Conservation (phyloP, 2,329 filamentous ascomycete genomes). For the Verticillium zaregamsianum region DNA sequence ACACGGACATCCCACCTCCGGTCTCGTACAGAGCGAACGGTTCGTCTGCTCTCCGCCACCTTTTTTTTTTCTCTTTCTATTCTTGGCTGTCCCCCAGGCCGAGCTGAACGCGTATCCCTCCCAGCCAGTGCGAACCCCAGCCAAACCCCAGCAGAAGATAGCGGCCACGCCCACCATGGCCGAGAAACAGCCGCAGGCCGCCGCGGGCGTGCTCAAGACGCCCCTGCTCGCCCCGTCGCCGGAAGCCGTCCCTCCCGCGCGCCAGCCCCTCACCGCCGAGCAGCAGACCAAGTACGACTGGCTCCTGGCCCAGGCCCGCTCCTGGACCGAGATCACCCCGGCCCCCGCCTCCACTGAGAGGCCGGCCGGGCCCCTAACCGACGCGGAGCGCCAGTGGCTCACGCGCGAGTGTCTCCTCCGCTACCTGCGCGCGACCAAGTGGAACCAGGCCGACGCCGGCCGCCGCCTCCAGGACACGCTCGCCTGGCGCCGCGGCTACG, state of each 20-base stretch:
- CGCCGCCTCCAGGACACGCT: conserved; percentile 79
- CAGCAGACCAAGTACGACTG: conserved; percentile 78
- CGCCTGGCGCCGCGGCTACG: conserved; percentile 87
- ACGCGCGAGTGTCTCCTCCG: conserved; percentile 88
- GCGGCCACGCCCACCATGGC: not conserved
- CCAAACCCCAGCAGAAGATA: too few relatives aligned
- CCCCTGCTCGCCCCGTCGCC: conserved; percentile 57
- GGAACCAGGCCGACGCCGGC: conserved; percentile 70
- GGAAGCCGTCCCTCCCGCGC: conserved; percentile 51
- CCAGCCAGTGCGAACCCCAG: not conserved
- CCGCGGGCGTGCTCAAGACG: conserved; percentile 32
- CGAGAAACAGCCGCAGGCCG: not conserved
- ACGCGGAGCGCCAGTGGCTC: conserved; percentile 82
- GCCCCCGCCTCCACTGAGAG: conserved; percentile 55
- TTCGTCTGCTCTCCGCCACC: not conserved
- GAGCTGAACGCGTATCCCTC: not conserved
- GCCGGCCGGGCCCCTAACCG: conserved; percentile 62
- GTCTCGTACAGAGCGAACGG: not conserved
- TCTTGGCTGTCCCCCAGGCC: not conserved
- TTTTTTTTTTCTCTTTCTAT: not conserved
- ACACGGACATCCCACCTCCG: not conserved
- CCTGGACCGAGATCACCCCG: conserved; percentile 67
- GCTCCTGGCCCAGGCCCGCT: conserved; percentile 65
- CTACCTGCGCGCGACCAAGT: conserved; percentile 92
- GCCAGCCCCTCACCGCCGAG: conserved; percentile 63